Conservation (phyloP, 2,329 filamentous ascomycete species). For the Nannizziopsis barbatae region DNA sequence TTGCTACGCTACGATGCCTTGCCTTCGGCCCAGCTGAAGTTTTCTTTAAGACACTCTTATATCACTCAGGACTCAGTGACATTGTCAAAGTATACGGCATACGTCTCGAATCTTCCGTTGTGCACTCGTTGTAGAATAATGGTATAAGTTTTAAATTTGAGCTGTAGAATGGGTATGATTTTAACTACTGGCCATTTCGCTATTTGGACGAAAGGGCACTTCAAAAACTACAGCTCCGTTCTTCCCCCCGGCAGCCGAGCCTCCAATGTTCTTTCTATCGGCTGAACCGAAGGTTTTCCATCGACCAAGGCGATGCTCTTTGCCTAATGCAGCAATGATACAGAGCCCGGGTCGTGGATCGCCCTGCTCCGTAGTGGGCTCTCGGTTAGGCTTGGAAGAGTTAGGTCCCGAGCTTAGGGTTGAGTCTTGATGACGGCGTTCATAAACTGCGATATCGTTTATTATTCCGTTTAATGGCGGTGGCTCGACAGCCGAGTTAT, state of each 20-base stretch:
- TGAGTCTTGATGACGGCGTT: conserved; percentile 48
- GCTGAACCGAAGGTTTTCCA: conserved; percentile 51
- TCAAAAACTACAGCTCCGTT: conserved; percentile 88
- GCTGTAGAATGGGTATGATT: too few species aligned
- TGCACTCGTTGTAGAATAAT: too few species aligned
- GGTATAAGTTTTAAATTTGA: too few species aligned
- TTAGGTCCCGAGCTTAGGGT: conserved; percentile 17
- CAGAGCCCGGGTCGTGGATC: conserved; percentile 51
- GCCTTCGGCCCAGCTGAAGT: too few species aligned
- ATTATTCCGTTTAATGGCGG: conserved; percentile 58
- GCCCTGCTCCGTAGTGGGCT: conserved; percentile 16
- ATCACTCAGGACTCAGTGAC: too few species aligned
- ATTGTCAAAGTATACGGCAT: too few species aligned
- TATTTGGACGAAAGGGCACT: conserved; percentile 42
- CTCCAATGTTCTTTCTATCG: conserved; percentile 25
- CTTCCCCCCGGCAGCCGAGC: conserved; percentile 41
- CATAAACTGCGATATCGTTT: conserved; percentile 80
- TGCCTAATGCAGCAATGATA: conserved; percentile 74
- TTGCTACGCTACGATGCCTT: too few species aligned
- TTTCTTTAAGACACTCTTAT: too few species aligned
- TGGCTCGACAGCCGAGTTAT: conserved; percentile 21
- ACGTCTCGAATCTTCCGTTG: too few species aligned
- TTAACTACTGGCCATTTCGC: neutral
- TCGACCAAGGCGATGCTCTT: conserved; percentile 71
- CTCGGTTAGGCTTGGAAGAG: conserved; percentile 7